These are phyloP conservation scores for Apiospora kogelbergensis DNA, from an alignment of 2,329 filamentous ascomycete genomes.

Conservation along the genomic window DNA sequence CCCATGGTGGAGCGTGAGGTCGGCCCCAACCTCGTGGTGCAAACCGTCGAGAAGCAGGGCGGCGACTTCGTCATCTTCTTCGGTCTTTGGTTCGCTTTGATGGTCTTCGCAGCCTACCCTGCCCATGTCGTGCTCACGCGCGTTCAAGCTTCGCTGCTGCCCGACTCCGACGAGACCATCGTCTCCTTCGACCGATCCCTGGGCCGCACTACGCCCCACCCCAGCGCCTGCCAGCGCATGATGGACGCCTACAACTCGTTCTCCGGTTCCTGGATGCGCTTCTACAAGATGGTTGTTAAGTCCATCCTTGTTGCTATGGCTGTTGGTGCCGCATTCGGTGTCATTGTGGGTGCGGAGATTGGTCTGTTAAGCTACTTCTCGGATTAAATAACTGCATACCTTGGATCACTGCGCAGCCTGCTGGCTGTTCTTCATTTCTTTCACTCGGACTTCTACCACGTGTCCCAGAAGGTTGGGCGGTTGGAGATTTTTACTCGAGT, in stretches of 20 bases:
- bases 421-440: background rate
- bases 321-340: background rate
- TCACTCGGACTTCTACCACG: background rate
- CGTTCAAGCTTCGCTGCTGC: constrained; percentile 83
- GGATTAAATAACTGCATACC: too few species aligned
- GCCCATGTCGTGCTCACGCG: constrained; percentile 75
- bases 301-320: background rate
- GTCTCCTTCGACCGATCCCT: constrained; percentile 82
- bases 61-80: constrained; percentile 36
- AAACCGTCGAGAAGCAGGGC: background rate
- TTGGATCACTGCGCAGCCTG: background rate
- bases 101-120: constrained; percentile 71
- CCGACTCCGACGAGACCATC: constrained; percentile 78
- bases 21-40: too few species aligned
- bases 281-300: background rate
- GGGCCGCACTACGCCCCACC: constrained; percentile 1
- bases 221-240: background rate
- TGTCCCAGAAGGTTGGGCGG: background rate
- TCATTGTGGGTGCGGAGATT: background rate
- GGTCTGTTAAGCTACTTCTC: background rate
- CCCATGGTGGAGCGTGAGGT: too few species aligned
- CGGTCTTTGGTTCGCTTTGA: constrained; percentile 47
- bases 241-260: background rate
- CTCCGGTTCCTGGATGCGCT: constrained; percentile 2
- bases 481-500: background rate